Base-by-base conservation (phyloP, 306 rosid genomes). In the Argentina anserina region DNA sequence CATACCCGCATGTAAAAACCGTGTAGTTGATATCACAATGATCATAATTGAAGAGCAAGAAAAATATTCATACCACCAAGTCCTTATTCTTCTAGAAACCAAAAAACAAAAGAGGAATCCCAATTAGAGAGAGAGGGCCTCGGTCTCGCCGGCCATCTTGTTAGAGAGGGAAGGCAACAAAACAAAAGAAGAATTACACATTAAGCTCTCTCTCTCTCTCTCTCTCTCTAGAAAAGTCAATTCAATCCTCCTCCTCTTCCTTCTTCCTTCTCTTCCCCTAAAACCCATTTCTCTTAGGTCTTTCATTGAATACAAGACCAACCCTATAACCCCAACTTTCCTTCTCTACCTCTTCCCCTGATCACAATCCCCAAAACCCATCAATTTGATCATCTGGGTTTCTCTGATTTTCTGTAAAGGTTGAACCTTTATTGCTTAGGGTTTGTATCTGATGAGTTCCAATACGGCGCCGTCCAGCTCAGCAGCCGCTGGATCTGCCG, bases 401-500 rank as follows among this genome's bases (percentile, higher is more conserved):
- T 64, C 26, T 64, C 53, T 69, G 2, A 2, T 59, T 20, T 36
- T 31, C n/a, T 3, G 0, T 5, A 76, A 67, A 82, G 18, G 2
- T 8, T 50, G 70, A 61, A 10, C 47, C 36, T 34, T 20, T 69
- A 18, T 9, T 28, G 42, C 28, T 9, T 71, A 67, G 76, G 31
- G 37, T 45, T 60, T 34, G 68, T 29, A 71, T 76, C 73, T 70
- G 78, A 82, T 76, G 89, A 74, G 70, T 86, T 78, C 84, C 64
- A 78, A 87, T 74, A 88, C 90, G 81, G 88, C 95, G 47, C 80
- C 92, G 65, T 86, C 97, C 26, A 87, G 87, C 83, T 81, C 96
- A 1, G 89, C 75, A n/a, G 88, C 58, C 43, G 65, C 86, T 79
- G 98, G 94, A 93, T 93, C 98, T 75, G 72, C 86, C 72, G 98